These are phyloP conservation scores for Globisporangium splendens DNA, from an alignment of 352 stramenopile species.

Conservation along the genomic window DNA sequence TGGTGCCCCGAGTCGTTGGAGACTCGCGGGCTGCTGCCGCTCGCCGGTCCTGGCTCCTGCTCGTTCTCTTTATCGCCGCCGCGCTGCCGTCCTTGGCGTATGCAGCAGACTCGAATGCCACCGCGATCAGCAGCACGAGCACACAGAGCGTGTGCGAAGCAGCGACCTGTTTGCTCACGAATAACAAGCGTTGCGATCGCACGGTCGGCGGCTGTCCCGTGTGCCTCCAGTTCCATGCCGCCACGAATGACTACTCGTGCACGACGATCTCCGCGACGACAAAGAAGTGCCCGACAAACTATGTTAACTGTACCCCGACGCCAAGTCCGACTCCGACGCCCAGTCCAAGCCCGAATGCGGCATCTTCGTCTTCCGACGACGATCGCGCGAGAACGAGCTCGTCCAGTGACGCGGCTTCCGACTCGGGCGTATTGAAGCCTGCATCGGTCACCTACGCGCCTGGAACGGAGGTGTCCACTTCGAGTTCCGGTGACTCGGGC, in stretches of 20 bases:
- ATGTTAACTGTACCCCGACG: background rate
- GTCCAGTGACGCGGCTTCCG: background rate
- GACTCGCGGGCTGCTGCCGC: conserved; percentile 1
- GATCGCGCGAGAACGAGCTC: background rate
- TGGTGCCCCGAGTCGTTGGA: too few relatives aligned
- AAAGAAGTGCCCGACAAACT: conserved; percentile 2
- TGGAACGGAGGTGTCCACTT: background rate
- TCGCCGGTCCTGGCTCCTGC: conserved; percentile 1
- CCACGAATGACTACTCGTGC: conserved; percentile 4
- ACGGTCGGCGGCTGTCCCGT: conserved; percentile 11
- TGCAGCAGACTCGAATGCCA: background rate
- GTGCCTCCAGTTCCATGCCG: conserved; percentile 9
- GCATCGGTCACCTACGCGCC: conserved; percentile 5
- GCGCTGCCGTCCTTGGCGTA: too few relatives aligned
- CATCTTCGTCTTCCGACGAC: background rate
- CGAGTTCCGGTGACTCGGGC: background rate
- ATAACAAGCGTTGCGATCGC: conserved; percentile 6
- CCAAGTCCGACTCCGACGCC: background rate
- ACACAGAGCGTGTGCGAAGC: conserved; percentile 6
- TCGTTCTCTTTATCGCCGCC: too few relatives aligned
- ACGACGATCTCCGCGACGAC: conserved; percentile 8
- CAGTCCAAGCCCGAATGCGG: background rate
- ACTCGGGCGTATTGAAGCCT: conserved; percentile 2
- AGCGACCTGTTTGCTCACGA: conserved; percentile 5
- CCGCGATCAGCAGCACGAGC: background rate